These are phyloP conservation scores for Xylaria sp. DNA, from an alignment of 2,329 filamentous ascomycete species.

Conservation along the genomic window DNA sequence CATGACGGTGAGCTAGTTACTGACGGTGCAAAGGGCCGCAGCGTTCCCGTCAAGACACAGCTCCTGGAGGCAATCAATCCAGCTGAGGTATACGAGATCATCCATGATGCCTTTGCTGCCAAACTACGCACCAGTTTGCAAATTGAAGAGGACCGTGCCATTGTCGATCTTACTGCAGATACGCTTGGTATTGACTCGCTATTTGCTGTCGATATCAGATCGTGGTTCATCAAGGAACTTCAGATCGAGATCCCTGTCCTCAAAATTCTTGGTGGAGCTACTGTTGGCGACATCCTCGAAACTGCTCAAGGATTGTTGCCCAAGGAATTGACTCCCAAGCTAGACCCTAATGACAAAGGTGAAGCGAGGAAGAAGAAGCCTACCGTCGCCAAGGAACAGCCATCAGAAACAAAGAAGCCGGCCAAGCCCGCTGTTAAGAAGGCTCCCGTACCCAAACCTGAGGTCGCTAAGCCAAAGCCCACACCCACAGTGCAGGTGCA, in stretches of 20 bases:
- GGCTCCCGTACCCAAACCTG: neutral
- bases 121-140: conserved; percentile 17
- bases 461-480: neutral
- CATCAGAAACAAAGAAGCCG: neutral
- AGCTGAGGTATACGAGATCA: conserved; percentile 8
- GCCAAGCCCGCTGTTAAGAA: too few relatives aligned
- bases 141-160: conserved; percentile 1
- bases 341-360: conserved; percentile 6
- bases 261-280: conserved; percentile 39
- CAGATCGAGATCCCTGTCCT: conserved; percentile 53
- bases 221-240: conserved; percentile 55
- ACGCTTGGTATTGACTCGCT: conserved; percentile 40
- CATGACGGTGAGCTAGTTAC: neutral
- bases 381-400: neutral
- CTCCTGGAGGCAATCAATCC: conserved; percentile 3
- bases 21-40: neutral
- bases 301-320: conserved; percentile 7
- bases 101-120: conserved; percentile 18
- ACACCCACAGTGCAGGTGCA: neutral
- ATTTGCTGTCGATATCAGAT: conserved; percentile 46
- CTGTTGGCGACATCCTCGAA: conserved; percentile 24
- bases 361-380: neutral
- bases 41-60: conserved; percentile 3
- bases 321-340: conserved; percentile 13
- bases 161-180: conserved; percentile 28